A percentile compares a stretch with the other conserved stretches of the same genome.
phyloP scores from a whole-genome alignment of 148 eudicot genomes.

The Simmondsia chinensis region DNA sequence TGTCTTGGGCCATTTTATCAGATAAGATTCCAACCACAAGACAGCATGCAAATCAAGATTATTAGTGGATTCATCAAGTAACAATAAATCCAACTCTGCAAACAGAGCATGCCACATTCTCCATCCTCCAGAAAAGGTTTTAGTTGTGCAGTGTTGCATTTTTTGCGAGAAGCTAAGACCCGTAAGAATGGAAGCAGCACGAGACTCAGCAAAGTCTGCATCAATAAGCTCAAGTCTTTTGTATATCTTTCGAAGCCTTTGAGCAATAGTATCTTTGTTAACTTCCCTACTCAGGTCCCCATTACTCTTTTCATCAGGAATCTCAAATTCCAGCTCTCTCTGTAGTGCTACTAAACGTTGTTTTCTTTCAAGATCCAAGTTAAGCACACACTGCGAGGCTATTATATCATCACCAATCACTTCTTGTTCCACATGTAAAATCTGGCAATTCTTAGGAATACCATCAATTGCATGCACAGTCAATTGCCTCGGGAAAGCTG shows the following conservation, averaged over 20 bases:
- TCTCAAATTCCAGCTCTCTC: too few species aligned
- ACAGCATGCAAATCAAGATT: slow-evolving; percentile 86
- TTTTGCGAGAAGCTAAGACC: too few species aligned
- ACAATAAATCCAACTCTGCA: slow-evolving; percentile 57
- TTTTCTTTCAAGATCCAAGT: slow-evolving; percentile 50
- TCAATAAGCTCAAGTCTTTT: slow-evolving; percentile 64
- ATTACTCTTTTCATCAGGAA: slow-evolving; percentile 28
- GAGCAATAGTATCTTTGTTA: slow-evolving; percentile 32
- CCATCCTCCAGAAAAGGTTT: slow-evolving; percentile 82
- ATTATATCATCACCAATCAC: too few species aligned
- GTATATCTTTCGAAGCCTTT: slow-evolving; percentile 55
- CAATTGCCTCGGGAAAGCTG: slow-evolving; percentile 66
- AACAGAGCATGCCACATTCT: slow-evolving; percentile 75
- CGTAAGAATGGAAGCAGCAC: slow-evolving; percentile 79
- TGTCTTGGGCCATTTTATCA: too few species aligned
- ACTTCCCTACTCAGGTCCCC: slow-evolving; percentile 21
- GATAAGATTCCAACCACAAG: slow-evolving; percentile 75
- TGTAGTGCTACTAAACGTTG: slow-evolving; percentile 38
- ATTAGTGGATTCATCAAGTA: slow-evolving; percentile 77
- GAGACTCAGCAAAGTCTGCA: slow-evolving; percentile 70
- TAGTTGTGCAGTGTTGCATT: slow-evolving; percentile 56
- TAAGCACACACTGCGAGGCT: too few species aligned
- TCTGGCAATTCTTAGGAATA: slow-evolving; percentile 68
- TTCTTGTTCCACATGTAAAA: too few species aligned
- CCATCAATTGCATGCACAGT: slow-evolving; percentile 81